Conservation (phyloP, 108 stramenopile genomes). For the Fragilaria radians region DNA sequence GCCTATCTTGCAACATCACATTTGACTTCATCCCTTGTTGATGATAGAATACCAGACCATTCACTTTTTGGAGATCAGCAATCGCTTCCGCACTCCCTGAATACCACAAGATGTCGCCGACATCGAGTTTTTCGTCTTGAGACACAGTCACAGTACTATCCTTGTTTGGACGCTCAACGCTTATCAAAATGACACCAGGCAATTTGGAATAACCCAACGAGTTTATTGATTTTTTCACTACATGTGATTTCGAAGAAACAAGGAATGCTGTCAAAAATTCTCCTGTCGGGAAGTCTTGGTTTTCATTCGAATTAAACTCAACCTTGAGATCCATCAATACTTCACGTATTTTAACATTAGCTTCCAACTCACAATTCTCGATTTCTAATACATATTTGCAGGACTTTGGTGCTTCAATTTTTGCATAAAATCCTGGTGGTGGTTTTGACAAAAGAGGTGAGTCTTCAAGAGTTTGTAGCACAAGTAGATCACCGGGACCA, state of each 20-base stretch:
- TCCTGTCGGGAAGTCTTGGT: slow-evolving; percentile 11
- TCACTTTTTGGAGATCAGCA: slow-evolving; percentile 67
- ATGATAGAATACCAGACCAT: slow-evolving; percentile 54
- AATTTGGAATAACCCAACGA: slow-evolving; percentile 60
- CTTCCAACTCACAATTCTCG: neutral
- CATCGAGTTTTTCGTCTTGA: slow-evolving; percentile 32
- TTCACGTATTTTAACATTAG: slow-evolving; percentile 6
- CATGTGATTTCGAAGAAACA: slow-evolving; percentile 45
- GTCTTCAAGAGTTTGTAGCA: slow-evolving; percentile 63
- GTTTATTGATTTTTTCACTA: slow-evolving; percentile 38
- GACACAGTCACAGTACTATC: slow-evolving; percentile 26
- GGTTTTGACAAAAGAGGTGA: slow-evolving; percentile 58
- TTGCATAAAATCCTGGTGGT: slow-evolving; percentile 53
- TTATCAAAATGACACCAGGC: slow-evolving; percentile 63
- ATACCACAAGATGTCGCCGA: slow-evolving; percentile 72
- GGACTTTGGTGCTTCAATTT: neutral
- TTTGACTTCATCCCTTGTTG: slow-evolving; percentile 71
- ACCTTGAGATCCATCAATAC: slow-evolving; percentile 71
- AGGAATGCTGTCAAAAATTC: slow-evolving; percentile 78
- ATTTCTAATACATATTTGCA: neutral
- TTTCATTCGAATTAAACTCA: slow-evolving; percentile 14
- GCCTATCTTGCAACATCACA: slow-evolving; percentile 64
- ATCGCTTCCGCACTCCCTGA: slow-evolving; percentile 37
- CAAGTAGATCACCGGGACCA: slow-evolving; percentile 54
- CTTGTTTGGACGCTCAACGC: slow-evolving; percentile 60